Evolutionary conservation across 805 yeast genomes (phyloP).

Genomic region (Wickerhamiella sorbophila): DNA sequence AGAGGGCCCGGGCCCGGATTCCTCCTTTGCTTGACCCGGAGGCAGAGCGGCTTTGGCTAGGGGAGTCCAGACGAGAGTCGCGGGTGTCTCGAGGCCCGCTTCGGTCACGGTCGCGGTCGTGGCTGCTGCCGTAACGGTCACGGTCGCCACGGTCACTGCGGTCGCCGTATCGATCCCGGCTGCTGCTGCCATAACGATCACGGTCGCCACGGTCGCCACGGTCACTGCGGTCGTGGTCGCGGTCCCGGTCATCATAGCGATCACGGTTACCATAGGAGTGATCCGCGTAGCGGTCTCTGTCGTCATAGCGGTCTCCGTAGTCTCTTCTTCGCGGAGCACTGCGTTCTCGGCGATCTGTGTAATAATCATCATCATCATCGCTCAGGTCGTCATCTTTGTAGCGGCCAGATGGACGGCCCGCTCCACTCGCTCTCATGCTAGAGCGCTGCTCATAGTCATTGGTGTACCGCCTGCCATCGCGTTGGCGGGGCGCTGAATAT

Average conservation of each 20-base stretch:
- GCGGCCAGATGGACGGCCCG: constrained; percentile 10
- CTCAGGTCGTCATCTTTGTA: constrained; percentile 19
- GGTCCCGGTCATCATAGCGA: constrained; percentile 40
- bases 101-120: neutral
- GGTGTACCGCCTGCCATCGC: constrained; percentile 8
- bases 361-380: constrained; percentile 8
- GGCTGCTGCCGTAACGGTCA: constrained; percentile 1
- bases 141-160: constrained; percentile 4
- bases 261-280: constrained; percentile 28
- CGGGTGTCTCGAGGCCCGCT: neutral
- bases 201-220: constrained; percentile 17
- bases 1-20: constrained; percentile 81
- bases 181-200: constrained; percentile 4
- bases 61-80: neutral
- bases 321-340: constrained; percentile 17
- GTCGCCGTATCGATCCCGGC: constrained; percentile 19
- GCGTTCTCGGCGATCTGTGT: constrained; percentile 6
- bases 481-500: constrained; percentile 18
- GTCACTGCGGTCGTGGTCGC: constrained; percentile 18
- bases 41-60: neutral
- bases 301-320: constrained; percentile 15
- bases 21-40: constrained; percentile 24
- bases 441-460: constrained; percentile 7
- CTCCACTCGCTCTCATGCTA: neutral
- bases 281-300: constrained; percentile 26